Base-by-base conservation (phyloP, 2,329 filamentous ascomycete genomes). In the Aspergillus fijiensis region DNA sequence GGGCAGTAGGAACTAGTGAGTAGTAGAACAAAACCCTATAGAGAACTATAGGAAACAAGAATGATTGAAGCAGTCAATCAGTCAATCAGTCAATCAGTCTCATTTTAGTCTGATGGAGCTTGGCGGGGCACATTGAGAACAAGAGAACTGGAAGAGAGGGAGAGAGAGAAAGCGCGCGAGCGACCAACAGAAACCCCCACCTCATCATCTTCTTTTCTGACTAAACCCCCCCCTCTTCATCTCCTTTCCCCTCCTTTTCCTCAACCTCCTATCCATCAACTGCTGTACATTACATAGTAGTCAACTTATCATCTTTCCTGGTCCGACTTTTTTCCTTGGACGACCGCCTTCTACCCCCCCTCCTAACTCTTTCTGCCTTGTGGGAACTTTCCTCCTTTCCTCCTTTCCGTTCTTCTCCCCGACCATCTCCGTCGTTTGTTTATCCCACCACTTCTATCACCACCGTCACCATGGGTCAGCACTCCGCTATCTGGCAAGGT, bases 401-500 rank as follows among this genome's bases (percentile, higher is more conserved):
- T 42, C 47, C 33, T 45, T 29, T 51, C 51, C 49, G 31, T 57
- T 51, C 53, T 52, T 60, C 51, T 61, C 55, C 39, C 56, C 56
- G 59, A 59, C 35, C 58, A 6, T 54, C 50, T 35, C 60, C 52
- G 60, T 56, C 56, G 16, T 55, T 66, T 65, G 60, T 63, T 66
- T 62, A 63, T 58, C 50, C 60, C 55, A n/a, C 39, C 39, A 60
- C 56, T 61, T 47, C 65, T 68, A 71, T 56, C 60, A 74, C n/a
- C 39, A 60, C 57, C 62, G 51, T 65, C 69, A 72, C 57, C 61
- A 75, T 75, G 72, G 67, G 72, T 67, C 67, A 65, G n/a, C 72
- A 75, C 69, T 73, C 72, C 51, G 72, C 71, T 64, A 66, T 74
- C 58, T 75, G 72, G 71, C 72, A 75, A 71, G 69, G 72, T 75